A percentile compares a stretch with the other conserved stretches of the same genome.
Evolutionary conservation across 768 basidiomycete genomes (phyloP).

Genomic region (Pulveroboletus sp.): DNA sequence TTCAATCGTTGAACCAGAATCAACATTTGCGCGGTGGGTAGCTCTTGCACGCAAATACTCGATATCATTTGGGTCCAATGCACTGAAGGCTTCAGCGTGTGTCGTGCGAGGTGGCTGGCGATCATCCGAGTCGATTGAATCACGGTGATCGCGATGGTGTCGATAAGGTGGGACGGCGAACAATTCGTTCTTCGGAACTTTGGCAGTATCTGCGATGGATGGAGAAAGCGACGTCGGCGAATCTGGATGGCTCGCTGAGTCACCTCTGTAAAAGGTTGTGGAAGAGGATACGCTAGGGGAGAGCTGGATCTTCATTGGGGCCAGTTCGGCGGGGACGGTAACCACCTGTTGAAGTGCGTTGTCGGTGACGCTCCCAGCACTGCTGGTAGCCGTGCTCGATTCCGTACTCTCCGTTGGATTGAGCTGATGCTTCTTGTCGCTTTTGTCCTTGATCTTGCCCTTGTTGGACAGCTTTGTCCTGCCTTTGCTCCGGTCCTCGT

Average conservation of each 20-base stretch:
- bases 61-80: conserved; percentile 52
- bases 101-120: conserved; percentile 46
- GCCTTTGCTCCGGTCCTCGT: conserved; percentile 19
- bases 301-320: conserved; percentile 14
- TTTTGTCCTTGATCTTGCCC: conserved; percentile 30
- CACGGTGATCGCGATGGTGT: conserved; percentile 22
- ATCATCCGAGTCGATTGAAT: conserved; percentile 26
- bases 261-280: neutral
- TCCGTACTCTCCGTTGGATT: conserved; percentile 31
- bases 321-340: conserved; percentile 6
- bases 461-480: conserved; percentile 23
- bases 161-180: conserved; percentile 9
- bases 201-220: neutral
- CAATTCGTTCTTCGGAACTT: conserved; percentile 7
- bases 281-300: conserved; percentile 20
- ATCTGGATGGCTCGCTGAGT: conserved; percentile 16
- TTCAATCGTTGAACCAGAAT: conserved; percentile 16
- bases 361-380: conserved; percentile 24
- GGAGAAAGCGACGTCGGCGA: conserved; percentile 18
- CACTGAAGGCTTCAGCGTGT: conserved; percentile 59
- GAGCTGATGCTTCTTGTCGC: conserved; percentile 27
- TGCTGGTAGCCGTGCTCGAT: conserved; percentile 30
- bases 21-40: conserved; percentile 23
- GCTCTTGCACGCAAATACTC: conserved; percentile 39
- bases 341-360: conserved; percentile 4